phyloP scores from a whole-genome alignment of 108 stramenopile species.

The Discostella stelligeroides region DNA sequence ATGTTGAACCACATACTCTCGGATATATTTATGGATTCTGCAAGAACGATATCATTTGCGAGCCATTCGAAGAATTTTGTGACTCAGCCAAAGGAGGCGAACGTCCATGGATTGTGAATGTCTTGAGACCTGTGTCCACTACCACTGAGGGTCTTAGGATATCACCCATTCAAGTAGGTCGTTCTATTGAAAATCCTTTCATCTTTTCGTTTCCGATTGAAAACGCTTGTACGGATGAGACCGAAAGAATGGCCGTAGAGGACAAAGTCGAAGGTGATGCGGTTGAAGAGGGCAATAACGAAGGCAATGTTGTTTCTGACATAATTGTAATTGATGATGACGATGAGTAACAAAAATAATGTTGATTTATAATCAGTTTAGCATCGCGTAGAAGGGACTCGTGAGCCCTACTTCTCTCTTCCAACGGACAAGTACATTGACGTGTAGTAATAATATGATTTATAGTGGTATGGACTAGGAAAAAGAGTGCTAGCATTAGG shows the following conservation, averaged over 20 bases:
- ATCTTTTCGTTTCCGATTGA: constrained; percentile 5
- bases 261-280: neutral
- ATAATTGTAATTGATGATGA: constrained; percentile 3
- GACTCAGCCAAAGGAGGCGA: neutral
- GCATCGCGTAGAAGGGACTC: no score
- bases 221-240: neutral
- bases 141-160: neutral
- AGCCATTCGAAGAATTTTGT: constrained; percentile 20
- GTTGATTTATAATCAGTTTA: no score
- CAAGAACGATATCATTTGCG: constrained; percentile 26
- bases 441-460: no score
- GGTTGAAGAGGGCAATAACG: no score
- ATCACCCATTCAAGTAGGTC: neutral
- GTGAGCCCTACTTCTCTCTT: no score
- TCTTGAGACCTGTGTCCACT: constrained; percentile 14
- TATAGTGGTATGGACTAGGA: no score
- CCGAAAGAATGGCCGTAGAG: neutral
- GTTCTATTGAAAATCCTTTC: constrained; percentile 1
- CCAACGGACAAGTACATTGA: no score
- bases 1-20: constrained; percentile 13
- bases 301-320: neutral
- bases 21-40: constrained; percentile 24
- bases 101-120: constrained; percentile 34
- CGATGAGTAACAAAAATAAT: no score
- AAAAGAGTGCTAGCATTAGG: no score